Conservation (phyloP, 2,329 filamentous ascomycete species). For the Pseudogymnoascus sp. region DNA sequence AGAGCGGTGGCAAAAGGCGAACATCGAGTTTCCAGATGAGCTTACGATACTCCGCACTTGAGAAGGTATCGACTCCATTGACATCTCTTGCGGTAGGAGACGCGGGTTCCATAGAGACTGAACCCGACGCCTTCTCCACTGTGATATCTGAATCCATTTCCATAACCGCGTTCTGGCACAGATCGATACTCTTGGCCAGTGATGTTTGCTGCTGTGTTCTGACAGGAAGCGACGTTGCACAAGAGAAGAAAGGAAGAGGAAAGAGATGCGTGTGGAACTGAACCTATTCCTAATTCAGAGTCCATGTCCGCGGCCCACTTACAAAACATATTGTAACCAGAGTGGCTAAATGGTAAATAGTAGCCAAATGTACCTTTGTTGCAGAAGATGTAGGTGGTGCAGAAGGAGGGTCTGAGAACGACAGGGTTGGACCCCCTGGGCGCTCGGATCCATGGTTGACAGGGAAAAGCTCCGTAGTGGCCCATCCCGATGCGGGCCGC, state of each 20-base stretch:
- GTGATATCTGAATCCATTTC: constrained; percentile 7
- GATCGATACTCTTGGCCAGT: neutral
- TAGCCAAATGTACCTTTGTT: neutral
- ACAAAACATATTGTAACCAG: neutral
- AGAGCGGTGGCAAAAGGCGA: constrained; percentile 30
- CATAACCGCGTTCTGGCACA: neutral
- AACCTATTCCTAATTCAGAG: neutral
- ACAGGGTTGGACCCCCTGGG: neutral
- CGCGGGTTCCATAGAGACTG: neutral
- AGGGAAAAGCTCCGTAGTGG: neutral
- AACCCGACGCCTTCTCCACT: constrained; percentile 4
- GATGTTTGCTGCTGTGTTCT: neutral
- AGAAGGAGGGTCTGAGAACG: neutral
- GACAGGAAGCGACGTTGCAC: neutral
- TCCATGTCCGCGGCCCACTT: neutral
- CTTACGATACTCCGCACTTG: constrained; percentile 6
- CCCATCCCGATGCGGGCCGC: neutral
- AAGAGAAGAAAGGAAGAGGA: neutral
- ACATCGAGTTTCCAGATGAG: constrained; percentile 6
- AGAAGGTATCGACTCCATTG: neutral
- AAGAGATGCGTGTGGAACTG: neutral
- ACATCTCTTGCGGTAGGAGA: neutral
- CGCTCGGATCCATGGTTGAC: neutral
- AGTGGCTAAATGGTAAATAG: too few species aligned
- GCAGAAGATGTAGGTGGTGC: neutral